Evolutionary conservation across 495 filamentous ascomycete genomes (phyloP).

Genomic region (Parathielavia hyrcaniae): DNA sequence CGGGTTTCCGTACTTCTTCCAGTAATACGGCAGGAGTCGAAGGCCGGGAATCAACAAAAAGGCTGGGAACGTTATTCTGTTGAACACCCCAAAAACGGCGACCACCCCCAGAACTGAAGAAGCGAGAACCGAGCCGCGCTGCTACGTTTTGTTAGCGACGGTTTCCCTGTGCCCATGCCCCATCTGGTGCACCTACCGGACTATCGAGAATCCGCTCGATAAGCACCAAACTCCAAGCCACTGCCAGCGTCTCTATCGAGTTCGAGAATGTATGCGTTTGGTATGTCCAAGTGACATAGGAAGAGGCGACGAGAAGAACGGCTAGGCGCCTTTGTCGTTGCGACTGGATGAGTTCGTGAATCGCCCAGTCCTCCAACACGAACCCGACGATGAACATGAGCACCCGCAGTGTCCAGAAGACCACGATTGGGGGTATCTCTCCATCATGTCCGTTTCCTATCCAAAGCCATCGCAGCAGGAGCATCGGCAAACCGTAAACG

Average conservation of each 20-base stretch:
- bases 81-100: constrained; percentile 80
- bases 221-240: constrained; percentile 85
- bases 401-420: constrained; percentile 81
- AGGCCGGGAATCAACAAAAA: constrained; percentile 77
- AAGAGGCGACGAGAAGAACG: constrained; percentile 78
- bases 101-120: constrained; percentile 72
- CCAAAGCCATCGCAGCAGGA: constrained; percentile 82
- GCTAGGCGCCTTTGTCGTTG: constrained; percentile 65
- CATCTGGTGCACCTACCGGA: constrained; percentile 49
- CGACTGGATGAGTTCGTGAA: constrained; percentile 79
- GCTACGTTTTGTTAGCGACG: constrained; percentile 37
- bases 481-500: constrained; percentile 87
- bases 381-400: constrained; percentile 93
- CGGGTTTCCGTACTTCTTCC: constrained; percentile 57
- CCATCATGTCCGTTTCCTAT: constrained; percentile 50
- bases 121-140: constrained; percentile 66
- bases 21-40: constrained; percentile 76
- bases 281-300: constrained; percentile 97
- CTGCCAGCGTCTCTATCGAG: constrained; percentile 85
- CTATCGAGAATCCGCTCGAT: constrained; percentile 74
- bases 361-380: constrained; percentile 93
- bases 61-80: constrained; percentile 93
- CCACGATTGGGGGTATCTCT: constrained; percentile 60
- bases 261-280: constrained; percentile 99
- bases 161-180: not conserved